Base-by-base conservation (phyloP, 2,329 filamentous ascomycete species). In the Colletotrichum sp. region DNA sequence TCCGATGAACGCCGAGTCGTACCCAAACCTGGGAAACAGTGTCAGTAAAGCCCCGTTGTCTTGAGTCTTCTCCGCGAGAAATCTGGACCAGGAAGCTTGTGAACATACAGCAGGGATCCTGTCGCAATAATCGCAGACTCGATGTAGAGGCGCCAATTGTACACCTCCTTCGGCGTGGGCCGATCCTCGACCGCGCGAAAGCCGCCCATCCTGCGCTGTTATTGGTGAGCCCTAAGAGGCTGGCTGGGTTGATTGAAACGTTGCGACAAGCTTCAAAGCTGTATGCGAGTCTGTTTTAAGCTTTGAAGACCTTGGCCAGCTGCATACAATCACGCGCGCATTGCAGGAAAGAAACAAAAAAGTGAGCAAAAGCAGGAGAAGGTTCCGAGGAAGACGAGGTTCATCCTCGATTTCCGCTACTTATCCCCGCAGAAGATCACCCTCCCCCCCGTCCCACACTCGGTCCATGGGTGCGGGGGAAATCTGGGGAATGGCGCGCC, bases 81-180 rank as follows among this genome's bases (percentile, higher is more conserved):
- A 81, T 71, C 6, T 2, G 79, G 16, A 18, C n/a, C 13, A 38
- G 0, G 0, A 3, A 21, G n/a, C n/a, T 21, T 52, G 0, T 15
- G 61, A 32, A 75, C 83, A 75, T 78, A 85, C 82, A 87, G 83
- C 18, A 87, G 64, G 2, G 86, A 86, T 16, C 88, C 88, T 21
- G 86, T 87, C 6, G 88, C 85, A 61, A 90, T 89, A 34, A 90
- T 83, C n/a, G 86, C 79, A 0, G 87, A 85, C 63, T 88, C 85
- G 8, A 81, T 83, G 78, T 90, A 90, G 26, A 90, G 81, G 5
- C 86, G 84, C 86, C 86, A 88, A 77, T 90, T 90, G 81, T 90
- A 90, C 77, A 91, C 89, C 81, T 90, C 88, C 74, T 86, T 85
- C 24, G 89, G 90, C 77, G 89, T 91, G 30, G 89, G 89, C 78